Conservation (phyloP, 2,329 filamentous ascomycete species). For the Ceratocystis eucalypticola region DNA sequence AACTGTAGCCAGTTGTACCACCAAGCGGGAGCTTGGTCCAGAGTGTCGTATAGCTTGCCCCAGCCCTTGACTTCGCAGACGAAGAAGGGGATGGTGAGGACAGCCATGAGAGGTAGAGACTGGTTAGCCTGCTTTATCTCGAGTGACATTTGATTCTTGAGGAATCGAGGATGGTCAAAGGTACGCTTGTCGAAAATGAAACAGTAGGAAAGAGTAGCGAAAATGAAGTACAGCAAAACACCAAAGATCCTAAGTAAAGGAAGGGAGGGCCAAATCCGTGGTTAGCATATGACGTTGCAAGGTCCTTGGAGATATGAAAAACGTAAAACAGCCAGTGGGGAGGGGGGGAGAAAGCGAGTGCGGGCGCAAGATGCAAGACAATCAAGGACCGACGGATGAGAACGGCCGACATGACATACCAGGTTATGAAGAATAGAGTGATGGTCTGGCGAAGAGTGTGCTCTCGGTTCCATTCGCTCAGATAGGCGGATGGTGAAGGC, state of each 20-base stretch:
- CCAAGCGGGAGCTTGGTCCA: slow-evolving; percentile 56
- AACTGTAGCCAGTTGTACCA: slow-evolving; percentile 77
- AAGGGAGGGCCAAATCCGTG: background rate
- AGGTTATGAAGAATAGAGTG: slow-evolving; percentile 72
- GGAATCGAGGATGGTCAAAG: slow-evolving; percentile 80
- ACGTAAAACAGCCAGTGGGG: background rate
- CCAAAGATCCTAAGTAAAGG: slow-evolving; percentile 59
- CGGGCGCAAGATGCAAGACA: background rate
- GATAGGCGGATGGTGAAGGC: slow-evolving; percentile 63
- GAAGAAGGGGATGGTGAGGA: slow-evolving; percentile 72
- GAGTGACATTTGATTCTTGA: slow-evolving; percentile 79
- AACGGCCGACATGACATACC: slow-evolving; percentile 42
- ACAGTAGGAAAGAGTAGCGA: slow-evolving; percentile 68
- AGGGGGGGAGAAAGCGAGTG: background rate
- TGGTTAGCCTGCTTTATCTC: slow-evolving; percentile 71
- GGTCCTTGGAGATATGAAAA: background rate
- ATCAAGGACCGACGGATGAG: slow-evolving; percentile 17
- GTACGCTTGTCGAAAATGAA: slow-evolving; percentile 88
- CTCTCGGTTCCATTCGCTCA: slow-evolving; percentile 64
- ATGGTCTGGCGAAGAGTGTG: slow-evolving; percentile 61
- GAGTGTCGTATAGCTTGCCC: slow-evolving; percentile 75
- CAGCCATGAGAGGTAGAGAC: slow-evolving; percentile 68
- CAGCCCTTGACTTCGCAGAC: slow-evolving; percentile 70
- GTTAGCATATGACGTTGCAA: slow-evolving; percentile 12
- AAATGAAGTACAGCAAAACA: slow-evolving; percentile 68